Evolutionary conservation across 331 rosid species (phyloP).

Genomic region (Malus hybrid): DNA sequence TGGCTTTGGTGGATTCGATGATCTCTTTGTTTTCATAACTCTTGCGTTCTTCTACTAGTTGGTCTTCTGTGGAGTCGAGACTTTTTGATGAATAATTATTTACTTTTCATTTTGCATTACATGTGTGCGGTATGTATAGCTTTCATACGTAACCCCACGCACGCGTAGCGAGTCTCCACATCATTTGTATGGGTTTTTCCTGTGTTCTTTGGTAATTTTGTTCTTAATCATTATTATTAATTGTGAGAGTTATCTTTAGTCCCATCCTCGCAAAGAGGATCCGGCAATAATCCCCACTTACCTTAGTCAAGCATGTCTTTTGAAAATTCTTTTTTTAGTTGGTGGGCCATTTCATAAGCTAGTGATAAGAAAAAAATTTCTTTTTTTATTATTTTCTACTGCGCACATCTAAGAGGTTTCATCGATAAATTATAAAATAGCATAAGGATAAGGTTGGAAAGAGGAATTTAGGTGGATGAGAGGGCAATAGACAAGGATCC

Average conservation of each 20-base stretch:
- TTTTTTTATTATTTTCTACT: too few relatives aligned
- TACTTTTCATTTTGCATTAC: neutral
- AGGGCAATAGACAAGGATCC: too few relatives aligned
- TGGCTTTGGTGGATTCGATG: neutral
- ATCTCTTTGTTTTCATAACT: neutral
- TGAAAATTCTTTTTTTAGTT: too few relatives aligned
- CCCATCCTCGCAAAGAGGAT: too few relatives aligned
- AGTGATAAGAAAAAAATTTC: too few relatives aligned
- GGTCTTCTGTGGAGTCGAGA: neutral
- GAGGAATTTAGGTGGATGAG: neutral
- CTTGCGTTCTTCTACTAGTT: neutral
- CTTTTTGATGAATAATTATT: neutral
- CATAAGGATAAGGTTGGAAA: neutral
- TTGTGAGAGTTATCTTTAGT: neutral
- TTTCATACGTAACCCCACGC: neutral
- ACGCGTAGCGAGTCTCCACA: neutral
- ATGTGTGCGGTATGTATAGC: neutral
- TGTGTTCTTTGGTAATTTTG: neutral
- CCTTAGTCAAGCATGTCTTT: too few relatives aligned
- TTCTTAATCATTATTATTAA: too few relatives aligned
- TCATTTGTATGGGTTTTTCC: neutral
- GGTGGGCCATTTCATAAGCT: neutral
- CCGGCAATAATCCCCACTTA: rapidly evolving
- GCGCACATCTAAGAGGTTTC: neutral
- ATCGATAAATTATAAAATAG: neutral